Evolutionary conservation across 1,139 yeast species (phyloP), one percentile per base, ranked within the genome.

Genomic region (Candida tetrigidarum): DNA sequence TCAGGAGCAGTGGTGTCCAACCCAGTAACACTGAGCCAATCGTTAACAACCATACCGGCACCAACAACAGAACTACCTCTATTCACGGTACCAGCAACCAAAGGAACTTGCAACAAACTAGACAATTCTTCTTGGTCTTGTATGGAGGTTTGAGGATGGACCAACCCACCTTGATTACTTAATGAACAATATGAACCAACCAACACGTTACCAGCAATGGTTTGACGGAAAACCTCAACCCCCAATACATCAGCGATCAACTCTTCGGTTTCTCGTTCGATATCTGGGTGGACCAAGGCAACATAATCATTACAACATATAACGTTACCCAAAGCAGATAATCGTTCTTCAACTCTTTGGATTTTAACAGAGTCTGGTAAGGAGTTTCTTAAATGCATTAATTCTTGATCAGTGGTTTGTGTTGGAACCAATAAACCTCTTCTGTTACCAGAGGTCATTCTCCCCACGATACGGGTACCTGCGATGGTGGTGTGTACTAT

Each of bases 391-490:
- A 95, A 75, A 71, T 95, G 99, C 85, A 91, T 95, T 58, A 95
- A 83, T 70, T 95, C 99, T 71, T 93, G 99, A 67, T 95, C 99
- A n/a, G 98, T 90, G 42, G 99, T 95, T 69, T 92, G 97, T 23
- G 96, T 89, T 50, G 99, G 99, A 14, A 95, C 99, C 48, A 95
- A 79, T 54, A 95, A 76, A 35, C 99, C 99, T 66, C 98, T 83
- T 76, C 99, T 85, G 78, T 95, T 95, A 62, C 99, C 99, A 34
- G 97, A 97, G 35, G 97, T 88, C 96, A 95, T 88, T 68, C 99
- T 83, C 56, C 99, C 99, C 50, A 95, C 89, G 55, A 95, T 95
- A 71, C 99, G 86, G 57, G 96, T 91, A 56, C 99, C 99, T 37
- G 97, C 97, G 59, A 95, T 93, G 51, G 99, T 93, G 46, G 98